Evolutionary conservation across 768 basidiomycete genomes (phyloP).

Genomic region (Myochromella boudieri): DNA sequence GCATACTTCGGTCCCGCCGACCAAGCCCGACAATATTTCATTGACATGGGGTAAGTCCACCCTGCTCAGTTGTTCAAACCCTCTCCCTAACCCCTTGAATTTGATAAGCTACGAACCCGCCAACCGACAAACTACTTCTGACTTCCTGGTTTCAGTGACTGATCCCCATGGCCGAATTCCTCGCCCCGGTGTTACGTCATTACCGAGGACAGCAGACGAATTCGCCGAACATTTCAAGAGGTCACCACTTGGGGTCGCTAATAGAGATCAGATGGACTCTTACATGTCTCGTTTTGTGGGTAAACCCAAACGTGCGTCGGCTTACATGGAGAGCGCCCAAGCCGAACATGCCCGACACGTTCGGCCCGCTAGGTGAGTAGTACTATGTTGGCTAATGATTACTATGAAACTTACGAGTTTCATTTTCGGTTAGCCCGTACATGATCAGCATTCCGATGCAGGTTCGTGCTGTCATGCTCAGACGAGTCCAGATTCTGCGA

Average conservation of each 20-base stretch:
- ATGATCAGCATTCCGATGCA: slow-evolving; percentile 45
- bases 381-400: neutral
- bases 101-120: slow-evolving; percentile 49
- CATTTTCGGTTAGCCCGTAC: slow-evolving; percentile 35
- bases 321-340: slow-evolving; percentile 47
- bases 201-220: slow-evolving; percentile 57
- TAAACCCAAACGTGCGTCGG: slow-evolving; percentile 36
- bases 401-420: slow-evolving; percentile 2
- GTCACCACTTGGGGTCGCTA: slow-evolving; percentile 38
- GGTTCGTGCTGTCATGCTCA: slow-evolving; percentile 41
- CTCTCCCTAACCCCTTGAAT: neutral
- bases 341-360: slow-evolving; percentile 51
- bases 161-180: slow-evolving; percentile 58
- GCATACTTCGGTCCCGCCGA: slow-evolving; percentile 72
- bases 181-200: slow-evolving; percentile 38
- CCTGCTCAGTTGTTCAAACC: too few species aligned
- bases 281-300: slow-evolving; percentile 47
- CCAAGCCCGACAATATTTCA: slow-evolving; percentile 69
- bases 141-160: slow-evolving; percentile 63
- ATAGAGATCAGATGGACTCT: slow-evolving; percentile 43
- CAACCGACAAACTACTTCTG: slow-evolving; percentile 63
- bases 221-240: slow-evolving; percentile 49
- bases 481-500: slow-evolving; percentile 42
- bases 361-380: slow-evolving; percentile 30
- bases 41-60: slow-evolving; percentile 53